These are phyloP conservation scores for Inonotus obliquus DNA, from an alignment of 1,284 basidiomycete genomes.

Conservation along the genomic window DNA sequence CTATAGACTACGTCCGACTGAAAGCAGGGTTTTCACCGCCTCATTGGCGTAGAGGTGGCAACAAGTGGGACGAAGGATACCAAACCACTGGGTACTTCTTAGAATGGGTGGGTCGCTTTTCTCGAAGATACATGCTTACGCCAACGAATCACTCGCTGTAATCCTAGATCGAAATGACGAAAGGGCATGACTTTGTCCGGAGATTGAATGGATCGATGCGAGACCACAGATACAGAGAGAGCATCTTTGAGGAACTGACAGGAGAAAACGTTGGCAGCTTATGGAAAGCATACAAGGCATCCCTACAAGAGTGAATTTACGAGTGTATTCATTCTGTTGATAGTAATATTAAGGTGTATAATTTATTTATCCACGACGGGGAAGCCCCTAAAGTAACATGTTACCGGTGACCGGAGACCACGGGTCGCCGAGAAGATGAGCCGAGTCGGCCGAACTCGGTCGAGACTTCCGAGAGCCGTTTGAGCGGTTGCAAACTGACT, in stretches of 20 bases:
- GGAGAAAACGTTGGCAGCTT: slow-evolving; percentile 47
- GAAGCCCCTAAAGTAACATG: not conserved
- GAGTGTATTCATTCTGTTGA: no score
- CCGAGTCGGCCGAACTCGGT: not conserved
- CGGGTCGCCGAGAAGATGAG: not conserved
- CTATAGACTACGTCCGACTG: slow-evolving; percentile 63
- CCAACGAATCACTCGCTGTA: not conserved
- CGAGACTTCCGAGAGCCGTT: not conserved
- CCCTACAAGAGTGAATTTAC: slow-evolving; percentile 2
- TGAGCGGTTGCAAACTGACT: not conserved
- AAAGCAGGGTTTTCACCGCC: slow-evolving; percentile 53
- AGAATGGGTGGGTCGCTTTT: slow-evolving; percentile 45
- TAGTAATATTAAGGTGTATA: no score
- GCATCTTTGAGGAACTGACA: slow-evolving; percentile 48
- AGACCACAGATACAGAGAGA: slow-evolving; percentile 42
- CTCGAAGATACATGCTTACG: not conserved
- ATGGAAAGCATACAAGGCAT: slow-evolving; percentile 37
- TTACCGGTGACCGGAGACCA: not conserved
- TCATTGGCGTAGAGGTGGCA: slow-evolving; percentile 52
- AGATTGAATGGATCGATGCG: slow-evolving; percentile 53
- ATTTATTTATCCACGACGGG: not conserved
- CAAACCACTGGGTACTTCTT: slow-evolving; percentile 68
- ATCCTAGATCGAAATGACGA: slow-evolving; percentile 36
- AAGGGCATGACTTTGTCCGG: slow-evolving; percentile 48
- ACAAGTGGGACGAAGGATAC: slow-evolving; percentile 69